Evolutionary conservation across 2,329 filamentous ascomycete species (phyloP).

Genomic region (Blastomyces percursus): DNA sequence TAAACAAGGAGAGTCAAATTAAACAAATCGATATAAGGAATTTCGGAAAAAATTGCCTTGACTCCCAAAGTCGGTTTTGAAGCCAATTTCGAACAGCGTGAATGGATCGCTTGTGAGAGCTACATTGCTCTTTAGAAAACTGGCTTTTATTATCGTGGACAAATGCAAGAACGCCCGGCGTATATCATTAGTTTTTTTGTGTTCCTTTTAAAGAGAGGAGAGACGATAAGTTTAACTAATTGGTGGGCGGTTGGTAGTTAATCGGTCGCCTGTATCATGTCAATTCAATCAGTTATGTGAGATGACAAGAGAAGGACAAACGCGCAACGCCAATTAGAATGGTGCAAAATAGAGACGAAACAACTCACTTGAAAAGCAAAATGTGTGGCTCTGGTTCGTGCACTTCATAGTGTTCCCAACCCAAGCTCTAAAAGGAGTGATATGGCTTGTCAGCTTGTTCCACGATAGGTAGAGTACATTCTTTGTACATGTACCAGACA

Average conservation of each 20-base stretch:
- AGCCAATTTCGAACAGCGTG: background rate
- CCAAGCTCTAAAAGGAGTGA: constrained; percentile 59
- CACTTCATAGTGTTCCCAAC: constrained; percentile 99
- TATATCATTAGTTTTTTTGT: constrained; percentile 5
- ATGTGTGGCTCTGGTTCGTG: constrained; percentile 98
- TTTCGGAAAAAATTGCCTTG: constrained; percentile 8
- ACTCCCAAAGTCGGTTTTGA: constrained; percentile 1
- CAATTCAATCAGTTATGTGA: constrained; percentile 17
- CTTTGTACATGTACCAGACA: background rate
- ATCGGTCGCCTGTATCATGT: constrained; percentile 55
- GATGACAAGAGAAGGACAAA: constrained; percentile 9
- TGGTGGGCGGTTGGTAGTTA: constrained; percentile 62
- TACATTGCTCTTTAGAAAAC: background rate
- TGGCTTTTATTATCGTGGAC: constrained; percentile 1
- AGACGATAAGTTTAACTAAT: constrained; percentile 9
- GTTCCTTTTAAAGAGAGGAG: constrained; percentile 10
- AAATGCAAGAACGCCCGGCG: constrained; percentile 6
- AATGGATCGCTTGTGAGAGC: background rate
- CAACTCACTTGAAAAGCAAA: constrained; percentile 71
- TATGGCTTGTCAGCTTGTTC: constrained; percentile 1
- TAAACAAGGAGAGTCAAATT: constrained; percentile 7
- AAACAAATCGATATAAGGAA: constrained; percentile 12
- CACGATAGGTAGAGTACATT: background rate
- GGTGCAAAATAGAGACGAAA: constrained; percentile 12
- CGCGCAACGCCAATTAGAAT: background rate